Evolutionary conservation across 1,284 basidiomycete species (phyloP).

Genomic region (Apiotrichum veenhuisii): DNA sequence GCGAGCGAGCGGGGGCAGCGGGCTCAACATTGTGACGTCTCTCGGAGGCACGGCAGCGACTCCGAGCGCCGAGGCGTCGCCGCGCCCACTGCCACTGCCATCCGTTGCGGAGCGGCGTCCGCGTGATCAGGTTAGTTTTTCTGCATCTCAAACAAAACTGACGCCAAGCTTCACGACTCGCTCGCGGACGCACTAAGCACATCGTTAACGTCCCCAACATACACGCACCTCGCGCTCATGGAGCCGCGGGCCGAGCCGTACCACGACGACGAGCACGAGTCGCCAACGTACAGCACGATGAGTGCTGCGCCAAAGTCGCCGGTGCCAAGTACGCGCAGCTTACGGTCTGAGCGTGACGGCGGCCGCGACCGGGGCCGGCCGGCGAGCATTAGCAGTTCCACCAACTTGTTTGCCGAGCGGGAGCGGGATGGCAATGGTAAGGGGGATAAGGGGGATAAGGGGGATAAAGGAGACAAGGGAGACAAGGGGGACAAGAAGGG

Average conservation of each 20-base stretch:
- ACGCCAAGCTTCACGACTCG: conserved; percentile 11
- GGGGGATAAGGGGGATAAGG: neutral
- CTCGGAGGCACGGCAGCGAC: neutral
- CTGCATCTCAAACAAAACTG: neutral
- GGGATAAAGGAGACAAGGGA: neutral
- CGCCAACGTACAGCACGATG: neutral
- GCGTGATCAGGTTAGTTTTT: neutral
- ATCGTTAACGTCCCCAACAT: conserved; percentile 11
- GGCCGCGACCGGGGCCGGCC: neutral
- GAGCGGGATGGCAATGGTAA: neutral
- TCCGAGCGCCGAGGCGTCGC: neutral
- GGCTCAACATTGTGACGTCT: neutral
- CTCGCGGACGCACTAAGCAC: conserved; percentile 19
- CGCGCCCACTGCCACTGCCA: neutral
- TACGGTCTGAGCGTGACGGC: neutral
- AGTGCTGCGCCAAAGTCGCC: conserved; percentile 7
- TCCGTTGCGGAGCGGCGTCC: neutral
- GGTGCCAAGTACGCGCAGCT: conserved; percentile 1
- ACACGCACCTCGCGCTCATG: neutral
- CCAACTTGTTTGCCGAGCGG: neutral
- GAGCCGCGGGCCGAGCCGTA: neutral
- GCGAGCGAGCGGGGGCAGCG: neutral
- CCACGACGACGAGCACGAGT: neutral
- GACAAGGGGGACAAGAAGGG: neutral
- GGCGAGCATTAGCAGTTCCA: neutral